These are phyloP conservation scores for Penicillium verrucosum DNA, from an alignment of 2,329 filamentous ascomycete species.

Conservation along the genomic window DNA sequence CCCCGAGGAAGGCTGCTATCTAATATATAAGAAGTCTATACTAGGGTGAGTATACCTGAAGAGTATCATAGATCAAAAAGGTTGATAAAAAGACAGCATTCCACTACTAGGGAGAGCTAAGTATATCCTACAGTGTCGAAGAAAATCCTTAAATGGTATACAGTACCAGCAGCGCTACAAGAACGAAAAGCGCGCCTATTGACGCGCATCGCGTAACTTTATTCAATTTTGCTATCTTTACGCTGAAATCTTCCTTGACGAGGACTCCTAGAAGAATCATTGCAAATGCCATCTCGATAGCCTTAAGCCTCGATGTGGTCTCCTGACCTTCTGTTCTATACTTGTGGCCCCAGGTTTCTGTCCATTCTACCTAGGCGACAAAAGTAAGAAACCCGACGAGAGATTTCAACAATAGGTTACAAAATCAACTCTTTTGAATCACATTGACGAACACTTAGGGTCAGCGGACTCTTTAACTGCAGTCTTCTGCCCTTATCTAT, in stretches of 20 bases:
- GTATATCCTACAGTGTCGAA: conserved; percentile 13
- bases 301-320: conserved; percentile 4
- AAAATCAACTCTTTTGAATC: conserved; percentile 14
- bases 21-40: not conserved
- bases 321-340: conserved; percentile 10
- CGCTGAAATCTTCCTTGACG: not conserved
- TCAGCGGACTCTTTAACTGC: not conserved
- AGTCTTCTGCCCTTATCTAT: not conserved
- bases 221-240: conserved; percentile 17
- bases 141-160: conserved; percentile 3
- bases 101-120: conserved; percentile 2
- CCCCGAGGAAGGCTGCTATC: not conserved
- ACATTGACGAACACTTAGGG: not conserved
- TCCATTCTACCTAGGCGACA: conserved; percentile 6
- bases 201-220: conserved; percentile 3
- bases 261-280: conserved; percentile 2
- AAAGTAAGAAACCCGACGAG: conserved; percentile 6
- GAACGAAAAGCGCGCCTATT: conserved; percentile 12
- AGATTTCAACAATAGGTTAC: conserved; percentile 13
- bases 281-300: conserved; percentile 2
- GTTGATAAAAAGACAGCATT: not conserved
- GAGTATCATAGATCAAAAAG: too few relatives aligned
- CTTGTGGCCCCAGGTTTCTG: conserved; percentile 10
- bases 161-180: conserved; percentile 12
- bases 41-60: not conserved